Percentiles rank a stretch among this genome's conserved stretches.
phyloP scores from a whole-genome alignment of 1,284 basidiomycete species.

The Ustilago crameri region DNA sequence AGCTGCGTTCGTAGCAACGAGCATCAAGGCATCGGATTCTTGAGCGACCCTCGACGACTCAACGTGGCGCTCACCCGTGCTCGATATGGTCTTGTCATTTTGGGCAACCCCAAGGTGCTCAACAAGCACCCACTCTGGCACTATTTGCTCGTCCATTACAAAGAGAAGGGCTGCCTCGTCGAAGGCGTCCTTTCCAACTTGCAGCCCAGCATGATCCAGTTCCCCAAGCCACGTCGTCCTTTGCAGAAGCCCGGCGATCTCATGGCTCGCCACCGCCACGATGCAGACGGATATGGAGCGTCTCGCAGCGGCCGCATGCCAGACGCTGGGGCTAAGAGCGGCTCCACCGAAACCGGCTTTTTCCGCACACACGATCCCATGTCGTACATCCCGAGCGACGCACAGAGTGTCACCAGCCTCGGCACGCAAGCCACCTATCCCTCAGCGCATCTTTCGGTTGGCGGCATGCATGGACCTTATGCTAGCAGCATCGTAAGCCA shows the following conservation, averaged over 20 bases:
- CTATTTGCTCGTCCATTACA: constrained; percentile 97
- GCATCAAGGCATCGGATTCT: constrained; percentile 98
- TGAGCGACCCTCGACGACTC: constrained; percentile 94
- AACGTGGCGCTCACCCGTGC: constrained; percentile 98
- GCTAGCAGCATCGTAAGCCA: constrained; percentile 61
- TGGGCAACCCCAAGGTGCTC: constrained; percentile 97
- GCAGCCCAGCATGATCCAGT: constrained; percentile 98
- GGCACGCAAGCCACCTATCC: constrained; percentile 61
- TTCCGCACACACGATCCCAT: constrained; percentile 94
- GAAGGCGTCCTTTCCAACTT: constrained; percentile 96
- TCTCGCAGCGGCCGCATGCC: constrained; percentile 9
- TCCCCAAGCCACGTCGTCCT: constrained; percentile 70
- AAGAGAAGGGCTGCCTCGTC: constrained; percentile 91
- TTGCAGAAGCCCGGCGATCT: constrained; percentile 64
- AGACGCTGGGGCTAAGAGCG: constrained; percentile 16
- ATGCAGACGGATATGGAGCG: constrained; percentile 24
- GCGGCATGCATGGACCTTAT: constrained; percentile 42
- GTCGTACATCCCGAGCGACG: constrained; percentile 90
- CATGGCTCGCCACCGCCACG: constrained; percentile 58
- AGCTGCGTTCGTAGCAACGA: constrained; percentile 99
- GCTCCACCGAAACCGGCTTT: constrained; percentile 85
- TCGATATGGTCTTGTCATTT: constrained; percentile 96
- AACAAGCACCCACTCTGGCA: constrained; percentile 94
- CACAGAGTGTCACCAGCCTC: constrained; percentile 57
- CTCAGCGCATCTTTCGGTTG: constrained; percentile 43